Evolutionary conservation across 2,329 filamentous ascomycete genomes (phyloP).

Genomic region (Setomelanomma holmii): DNA sequence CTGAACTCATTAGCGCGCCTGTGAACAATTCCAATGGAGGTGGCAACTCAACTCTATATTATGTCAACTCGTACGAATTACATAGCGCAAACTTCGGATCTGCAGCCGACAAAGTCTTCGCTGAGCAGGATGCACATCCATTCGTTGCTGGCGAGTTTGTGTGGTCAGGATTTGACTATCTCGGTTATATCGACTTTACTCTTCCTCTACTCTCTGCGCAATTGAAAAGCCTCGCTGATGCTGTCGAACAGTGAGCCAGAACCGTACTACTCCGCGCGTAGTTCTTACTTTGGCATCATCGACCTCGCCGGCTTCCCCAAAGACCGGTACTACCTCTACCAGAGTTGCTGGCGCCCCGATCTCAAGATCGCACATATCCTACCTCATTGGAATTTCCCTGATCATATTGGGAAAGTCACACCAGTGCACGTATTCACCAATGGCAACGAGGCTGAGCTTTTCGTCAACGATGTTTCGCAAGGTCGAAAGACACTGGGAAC

Average conservation of each 20-base stretch:
- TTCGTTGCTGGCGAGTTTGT: conserved; percentile 62
- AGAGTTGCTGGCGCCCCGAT: conserved; percentile 60
- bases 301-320: conserved; percentile 65
- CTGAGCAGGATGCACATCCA: conserved; percentile 53
- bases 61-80: conserved; percentile 60
- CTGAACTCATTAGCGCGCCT: conserved; percentile 42
- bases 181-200: neutral
- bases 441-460: conserved; percentile 62
- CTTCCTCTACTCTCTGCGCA: too few relatives aligned
- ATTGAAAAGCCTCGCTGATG: neutral
- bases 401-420: conserved; percentile 55
- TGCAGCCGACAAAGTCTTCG: conserved; percentile 61
- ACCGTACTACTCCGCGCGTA: conserved; percentile 44
- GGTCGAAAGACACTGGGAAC: conserved; percentile 49
- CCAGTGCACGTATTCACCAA: conserved; percentile 63
- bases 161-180: conserved; percentile 37
- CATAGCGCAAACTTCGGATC: conserved; percentile 54
- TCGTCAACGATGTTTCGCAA: conserved; percentile 58
- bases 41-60: conserved; percentile 40
- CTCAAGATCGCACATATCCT: conserved; percentile 59
- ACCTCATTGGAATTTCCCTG: conserved; percentile 64
- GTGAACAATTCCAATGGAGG: conserved; percentile 45
- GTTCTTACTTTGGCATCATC: conserved; percentile 64
- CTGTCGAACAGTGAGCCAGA: neutral
- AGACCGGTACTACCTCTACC: conserved; percentile 63